Conservation (phyloP, 2,329 filamentous ascomycete species). For the Pseudopithomyces chartarum region DNA sequence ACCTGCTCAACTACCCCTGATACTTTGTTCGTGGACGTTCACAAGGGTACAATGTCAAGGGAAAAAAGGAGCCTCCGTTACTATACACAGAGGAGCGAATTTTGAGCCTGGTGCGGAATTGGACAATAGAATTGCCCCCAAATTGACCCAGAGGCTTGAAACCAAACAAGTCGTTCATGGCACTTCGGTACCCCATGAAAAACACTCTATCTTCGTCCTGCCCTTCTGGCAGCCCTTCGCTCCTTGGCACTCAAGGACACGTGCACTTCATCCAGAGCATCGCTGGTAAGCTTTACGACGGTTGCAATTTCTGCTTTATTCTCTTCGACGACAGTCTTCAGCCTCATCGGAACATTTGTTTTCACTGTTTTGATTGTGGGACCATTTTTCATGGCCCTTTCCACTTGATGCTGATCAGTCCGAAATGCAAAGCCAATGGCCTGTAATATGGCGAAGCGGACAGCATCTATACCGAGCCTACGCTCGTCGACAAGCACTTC, state of each 20-base stretch:
- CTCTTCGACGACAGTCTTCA: background rate
- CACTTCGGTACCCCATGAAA: no score
- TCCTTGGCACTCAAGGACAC: background rate
- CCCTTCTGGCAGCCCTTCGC: background rate
- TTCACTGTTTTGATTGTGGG: slow-evolving; percentile 1
- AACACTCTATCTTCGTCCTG: background rate
- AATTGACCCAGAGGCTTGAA: no score
- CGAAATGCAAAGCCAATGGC: slow-evolving; percentile 50
- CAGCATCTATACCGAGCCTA: slow-evolving; percentile 63
- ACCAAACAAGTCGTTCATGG: no score
- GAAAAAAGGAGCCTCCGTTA: no score
- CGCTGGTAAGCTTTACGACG: background rate
- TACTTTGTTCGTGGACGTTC: no score
- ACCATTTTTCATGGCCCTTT: background rate
- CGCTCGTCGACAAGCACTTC: slow-evolving; percentile 54
- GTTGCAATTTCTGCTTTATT: background rate
- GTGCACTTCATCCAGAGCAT: background rate
- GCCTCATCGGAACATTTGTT: background rate
- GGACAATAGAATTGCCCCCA: no score
- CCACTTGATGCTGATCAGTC: background rate
- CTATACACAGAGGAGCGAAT: no score
- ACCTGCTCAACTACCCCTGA: no score
- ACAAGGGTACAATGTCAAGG: no score
- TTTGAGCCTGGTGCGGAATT: no score
- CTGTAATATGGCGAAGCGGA: slow-evolving; percentile 68